Evolutionary conservation across 2,329 filamentous ascomycete genomes (phyloP).

Genomic region (Pyricularia grisea): DNA sequence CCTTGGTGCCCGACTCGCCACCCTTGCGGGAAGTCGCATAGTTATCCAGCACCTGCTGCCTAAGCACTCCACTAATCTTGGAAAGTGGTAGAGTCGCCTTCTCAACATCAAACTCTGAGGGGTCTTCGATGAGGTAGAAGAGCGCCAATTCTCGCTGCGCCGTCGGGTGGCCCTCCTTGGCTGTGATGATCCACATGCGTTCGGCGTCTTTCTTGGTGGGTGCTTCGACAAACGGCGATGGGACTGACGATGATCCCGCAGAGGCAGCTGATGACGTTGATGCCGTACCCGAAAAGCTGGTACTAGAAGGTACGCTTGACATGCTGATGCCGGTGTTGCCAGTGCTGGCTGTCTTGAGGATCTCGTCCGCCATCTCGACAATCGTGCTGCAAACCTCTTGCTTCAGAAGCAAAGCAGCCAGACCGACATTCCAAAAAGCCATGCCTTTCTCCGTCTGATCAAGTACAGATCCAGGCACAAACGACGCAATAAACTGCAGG

Average conservation of each 20-base stretch:
- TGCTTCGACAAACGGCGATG: background rate
- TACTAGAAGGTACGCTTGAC: background rate
- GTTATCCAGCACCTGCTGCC: conserved; percentile 72
- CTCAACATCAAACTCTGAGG: conserved; percentile 73
- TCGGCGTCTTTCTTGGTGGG: background rate
- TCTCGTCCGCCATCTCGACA: conserved; percentile 52
- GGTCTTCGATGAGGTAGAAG: conserved; percentile 55
- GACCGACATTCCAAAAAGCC: conserved; percentile 82
- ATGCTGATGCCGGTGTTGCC: background rate
- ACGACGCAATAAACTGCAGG: conserved; percentile 63
- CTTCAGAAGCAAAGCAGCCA: conserved; percentile 83
- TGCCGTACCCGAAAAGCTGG: conserved; percentile 18
- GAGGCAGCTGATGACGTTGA: background rate
- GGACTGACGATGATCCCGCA: background rate
- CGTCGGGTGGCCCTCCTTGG: conserved; percentile 80
- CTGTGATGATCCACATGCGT: conserved; percentile 79
- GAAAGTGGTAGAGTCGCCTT: conserved; percentile 76
- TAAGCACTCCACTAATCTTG: conserved; percentile 81
- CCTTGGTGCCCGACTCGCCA: conserved; percentile 48
- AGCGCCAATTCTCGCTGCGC: conserved; percentile 90
- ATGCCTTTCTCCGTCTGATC: conserved; percentile 58
- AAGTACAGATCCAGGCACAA: conserved; percentile 50
- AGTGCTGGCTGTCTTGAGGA: conserved; percentile 24
- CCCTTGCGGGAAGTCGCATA: conserved; percentile 23
- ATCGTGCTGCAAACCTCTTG: conserved; percentile 75